Evolutionary conservation across 495 filamentous ascomycete species (phyloP).

Genomic region (Aspergillus biplanus): DNA sequence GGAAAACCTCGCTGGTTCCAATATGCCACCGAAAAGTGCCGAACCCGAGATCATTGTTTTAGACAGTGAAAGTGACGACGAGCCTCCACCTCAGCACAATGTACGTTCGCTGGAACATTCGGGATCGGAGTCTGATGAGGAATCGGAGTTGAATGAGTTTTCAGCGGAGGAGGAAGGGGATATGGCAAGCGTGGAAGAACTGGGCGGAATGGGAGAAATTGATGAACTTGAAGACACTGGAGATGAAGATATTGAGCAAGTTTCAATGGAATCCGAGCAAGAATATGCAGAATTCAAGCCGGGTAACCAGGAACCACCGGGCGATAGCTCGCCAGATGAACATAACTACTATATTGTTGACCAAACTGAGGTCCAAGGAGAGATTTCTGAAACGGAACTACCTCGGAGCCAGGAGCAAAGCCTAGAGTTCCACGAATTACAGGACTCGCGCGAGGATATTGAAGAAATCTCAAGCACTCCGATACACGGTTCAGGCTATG

Average conservation of each 20-base stretch:
- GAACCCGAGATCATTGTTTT: conserved; percentile 45
- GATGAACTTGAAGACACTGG: conserved; percentile 12
- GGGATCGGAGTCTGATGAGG: conserved; percentile 4
- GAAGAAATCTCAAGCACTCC: conserved; percentile 1
- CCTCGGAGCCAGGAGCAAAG: not conserved
- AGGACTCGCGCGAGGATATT: not conserved
- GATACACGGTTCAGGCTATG: conserved; percentile 7
- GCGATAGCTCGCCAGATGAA: conserved; percentile 20
- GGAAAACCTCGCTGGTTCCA: conserved; percentile 11
- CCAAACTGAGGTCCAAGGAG: not conserved
- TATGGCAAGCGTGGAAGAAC: not conserved
- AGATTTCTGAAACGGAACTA: not conserved
- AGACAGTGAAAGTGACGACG: conserved; percentile 51
- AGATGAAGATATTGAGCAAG: conserved; percentile 5
- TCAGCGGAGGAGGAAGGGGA: conserved; percentile 11
- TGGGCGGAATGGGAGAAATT: not conserved
- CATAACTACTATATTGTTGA: conserved; percentile 5
- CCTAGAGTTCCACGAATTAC: not conserved
- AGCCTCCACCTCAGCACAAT: conserved; percentile 25
- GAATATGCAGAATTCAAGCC: conserved; percentile 12
- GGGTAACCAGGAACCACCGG: conserved; percentile 13
- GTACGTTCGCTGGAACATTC: not conserved
- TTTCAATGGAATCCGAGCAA: not conserved
- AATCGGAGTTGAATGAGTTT: conserved; percentile 3
- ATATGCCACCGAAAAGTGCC: conserved; percentile 17